Evolutionary conservation across 345 rosid species (phyloP), one percentile per base, ranked within the genome.

Genomic region (Eucalyptus pauciflora): DNA sequence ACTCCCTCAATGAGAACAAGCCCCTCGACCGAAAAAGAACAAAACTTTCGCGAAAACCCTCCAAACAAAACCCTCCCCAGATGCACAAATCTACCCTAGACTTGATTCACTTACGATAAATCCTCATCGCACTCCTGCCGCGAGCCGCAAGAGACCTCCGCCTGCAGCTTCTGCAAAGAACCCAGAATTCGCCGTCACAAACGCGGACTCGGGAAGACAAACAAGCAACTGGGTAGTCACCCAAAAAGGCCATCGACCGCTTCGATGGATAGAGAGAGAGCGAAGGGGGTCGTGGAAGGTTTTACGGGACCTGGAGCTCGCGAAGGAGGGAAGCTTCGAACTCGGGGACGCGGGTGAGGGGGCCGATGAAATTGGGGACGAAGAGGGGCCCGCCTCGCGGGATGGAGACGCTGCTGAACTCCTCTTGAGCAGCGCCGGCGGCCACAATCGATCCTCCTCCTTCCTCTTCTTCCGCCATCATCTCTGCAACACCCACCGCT

Each of bases 361-460:
- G 92, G 29, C 96, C 91, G 8, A 94, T 90, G 88, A 91, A 90
- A 85, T 93, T 93, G 29, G 92, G 91, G 50, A 89, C 27, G 88
- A 91, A 95, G 85, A 95, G 89, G 37, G 96, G 96, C 1, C 97
- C 96, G 6, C 97, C 97, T 27, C 92, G 91, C 16, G 94, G 92
- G 37, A 92, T 86, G 41, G 91, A 88, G 20, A 64, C 52, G 29
- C 88, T 50, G 18, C 49, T 33, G 22, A 15, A 46, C 54, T 90
- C 89, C n/a, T 86, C 89, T 76, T 76, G 83, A 76, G 83, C 46
- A 6, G 48, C 25, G 83, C 83, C 27, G 83, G 15, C 6, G 83
- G 83, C 43, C 83, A 76, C 48, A 12, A 43, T 76, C 43, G 83
- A 37, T 41, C 24, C 83, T 76, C 43, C 46, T 71, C 43, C 83